Base-by-base conservation (phyloP, 352 stramenopile species). In the Aphanomyces cochlioides region DNA sequence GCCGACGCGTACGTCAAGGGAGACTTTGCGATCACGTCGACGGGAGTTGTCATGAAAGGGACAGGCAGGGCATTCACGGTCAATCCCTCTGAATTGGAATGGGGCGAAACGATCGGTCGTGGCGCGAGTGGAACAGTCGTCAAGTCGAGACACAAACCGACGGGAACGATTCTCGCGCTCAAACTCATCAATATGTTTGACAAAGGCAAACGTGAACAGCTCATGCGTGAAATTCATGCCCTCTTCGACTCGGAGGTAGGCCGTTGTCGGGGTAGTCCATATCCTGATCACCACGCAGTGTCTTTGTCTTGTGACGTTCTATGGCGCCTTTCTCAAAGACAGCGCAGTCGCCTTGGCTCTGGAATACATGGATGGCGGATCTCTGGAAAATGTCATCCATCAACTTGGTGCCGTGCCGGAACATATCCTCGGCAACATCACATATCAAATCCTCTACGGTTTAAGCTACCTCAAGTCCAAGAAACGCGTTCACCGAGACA, bases 401-500 rank as follows among this genome's bases (percentile, higher is more conserved):
- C 76, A 94, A 58, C 74, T 95, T 10, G 90, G 89, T 10, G 77
- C 77, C 4, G 91, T 98, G 38, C 82, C 89, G 0, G 94, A 99
- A 78, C 73, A 80, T 17, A 82, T 94, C 28, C 75, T 98, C 43
- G 94, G 89, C 53, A 90, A 86, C 59, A 87, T 98, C 47, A 80
- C 93, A 19, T 98, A 90, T 81, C 96, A 99, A 80, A 86, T 98
- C 36, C 79, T 98, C 28, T 94, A 90, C 74, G 96, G 93, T 13
- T 77, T 99, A 61, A 88, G 78, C 15, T 98, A 98, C 80, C 80
- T 99, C 38, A 96, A 98, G 78, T 87, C 85, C 60, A 87, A 97
- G 77, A 88, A 92, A 54, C 83, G 84, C 56, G 79, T 98, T 54
- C 97, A 99, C 74, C 83, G 97, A 3, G 96, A 99, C 80, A 97